phyloP scores from a whole-genome alignment of 768 basidiomycete genomes.

The Agaricus subrufescens region DNA sequence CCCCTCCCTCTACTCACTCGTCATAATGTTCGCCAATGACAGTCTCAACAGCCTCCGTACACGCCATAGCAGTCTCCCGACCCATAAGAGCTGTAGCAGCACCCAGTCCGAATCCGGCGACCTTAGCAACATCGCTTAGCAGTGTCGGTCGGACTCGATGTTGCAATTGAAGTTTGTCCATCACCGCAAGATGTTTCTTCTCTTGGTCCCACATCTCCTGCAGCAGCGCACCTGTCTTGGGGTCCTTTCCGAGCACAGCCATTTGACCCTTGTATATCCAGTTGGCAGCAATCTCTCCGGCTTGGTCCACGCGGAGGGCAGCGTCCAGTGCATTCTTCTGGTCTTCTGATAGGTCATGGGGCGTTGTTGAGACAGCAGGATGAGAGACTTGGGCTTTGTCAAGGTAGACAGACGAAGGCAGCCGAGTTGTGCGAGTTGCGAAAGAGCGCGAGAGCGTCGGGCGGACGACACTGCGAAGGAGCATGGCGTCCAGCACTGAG shows the following conservation, averaged over 20 bases:
- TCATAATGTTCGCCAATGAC: constrained; percentile 98
- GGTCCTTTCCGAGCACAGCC: constrained; percentile 62
- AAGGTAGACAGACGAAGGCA: constrained; percentile 47
- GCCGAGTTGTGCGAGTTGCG: background rate
- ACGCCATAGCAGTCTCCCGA: constrained; percentile 95
- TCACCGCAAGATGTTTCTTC: constrained; percentile 82
- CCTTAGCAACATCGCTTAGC: constrained; percentile 80
- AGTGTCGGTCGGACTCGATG: constrained; percentile 82
- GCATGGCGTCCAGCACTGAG: background rate
- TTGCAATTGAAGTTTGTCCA: constrained; percentile 81
- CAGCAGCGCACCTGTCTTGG: constrained; percentile 44
- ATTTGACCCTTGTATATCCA: constrained; percentile 92
- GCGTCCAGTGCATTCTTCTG: constrained; percentile 52
- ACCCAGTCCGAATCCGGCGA: constrained; percentile 83
- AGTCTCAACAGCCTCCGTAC: constrained; percentile 96
- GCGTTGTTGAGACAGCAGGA: constrained; percentile 49
- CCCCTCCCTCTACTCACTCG: constrained; percentile 57
- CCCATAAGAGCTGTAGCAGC: constrained; percentile 84
- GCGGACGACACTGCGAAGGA: background rate
- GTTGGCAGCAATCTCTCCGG: constrained; percentile 93
- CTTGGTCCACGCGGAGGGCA: constrained; percentile 89
- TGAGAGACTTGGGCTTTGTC: constrained; percentile 28
- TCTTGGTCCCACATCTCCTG: constrained; percentile 99
- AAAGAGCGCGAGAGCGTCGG: background rate
- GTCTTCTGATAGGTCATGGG: constrained; percentile 40